Conservation (phyloP, 2,329 filamentous ascomycete genomes). For the Pseudogymnoascus verrucosus region DNA sequence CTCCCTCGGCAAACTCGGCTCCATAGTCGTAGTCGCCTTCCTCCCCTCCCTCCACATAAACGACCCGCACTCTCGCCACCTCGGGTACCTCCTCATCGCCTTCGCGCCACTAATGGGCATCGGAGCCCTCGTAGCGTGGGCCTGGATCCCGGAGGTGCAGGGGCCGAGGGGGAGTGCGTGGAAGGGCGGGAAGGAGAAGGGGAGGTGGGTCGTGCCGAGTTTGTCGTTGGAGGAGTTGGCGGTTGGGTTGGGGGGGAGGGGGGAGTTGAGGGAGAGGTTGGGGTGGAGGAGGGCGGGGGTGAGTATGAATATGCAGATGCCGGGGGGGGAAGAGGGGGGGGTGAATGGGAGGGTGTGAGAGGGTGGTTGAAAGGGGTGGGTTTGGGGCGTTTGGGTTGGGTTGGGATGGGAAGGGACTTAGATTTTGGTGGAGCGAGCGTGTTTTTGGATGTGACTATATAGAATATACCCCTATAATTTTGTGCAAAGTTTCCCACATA, state of each 20-base stretch:
- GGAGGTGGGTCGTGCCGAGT: slow-evolving; percentile 21
- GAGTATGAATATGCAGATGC: not conserved
- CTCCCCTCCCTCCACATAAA: slow-evolving; percentile 11
- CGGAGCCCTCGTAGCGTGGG: slow-evolving; percentile 13
- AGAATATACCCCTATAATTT: too few relatives aligned
- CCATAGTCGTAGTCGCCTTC: slow-evolving; percentile 30
- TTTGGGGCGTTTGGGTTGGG: not conserved
- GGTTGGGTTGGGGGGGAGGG: not conserved
- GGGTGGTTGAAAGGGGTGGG: not conserved
- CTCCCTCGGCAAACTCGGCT: slow-evolving; percentile 50
- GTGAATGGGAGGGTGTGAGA: not conserved
- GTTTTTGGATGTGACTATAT: too few relatives aligned
- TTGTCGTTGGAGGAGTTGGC: slow-evolving; percentile 13
- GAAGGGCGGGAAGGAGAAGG: slow-evolving; percentile 10
- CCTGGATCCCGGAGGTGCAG: slow-evolving; percentile 14
- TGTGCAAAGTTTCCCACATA: too few relatives aligned
- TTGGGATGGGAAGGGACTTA: not conserved
- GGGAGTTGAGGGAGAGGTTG: not conserved
- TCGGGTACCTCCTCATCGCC: slow-evolving; percentile 12
- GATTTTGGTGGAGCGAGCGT: too few relatives aligned
- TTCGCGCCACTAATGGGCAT: slow-evolving; percentile 14
- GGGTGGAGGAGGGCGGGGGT: not conserved
- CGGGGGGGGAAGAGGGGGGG: not conserved
- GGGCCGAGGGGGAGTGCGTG: not conserved
- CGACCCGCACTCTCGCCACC: not conserved